Evolutionary conservation across 108 stramenopile genomes (phyloP).

Genomic region (Mediolabrus comicus): DNA sequence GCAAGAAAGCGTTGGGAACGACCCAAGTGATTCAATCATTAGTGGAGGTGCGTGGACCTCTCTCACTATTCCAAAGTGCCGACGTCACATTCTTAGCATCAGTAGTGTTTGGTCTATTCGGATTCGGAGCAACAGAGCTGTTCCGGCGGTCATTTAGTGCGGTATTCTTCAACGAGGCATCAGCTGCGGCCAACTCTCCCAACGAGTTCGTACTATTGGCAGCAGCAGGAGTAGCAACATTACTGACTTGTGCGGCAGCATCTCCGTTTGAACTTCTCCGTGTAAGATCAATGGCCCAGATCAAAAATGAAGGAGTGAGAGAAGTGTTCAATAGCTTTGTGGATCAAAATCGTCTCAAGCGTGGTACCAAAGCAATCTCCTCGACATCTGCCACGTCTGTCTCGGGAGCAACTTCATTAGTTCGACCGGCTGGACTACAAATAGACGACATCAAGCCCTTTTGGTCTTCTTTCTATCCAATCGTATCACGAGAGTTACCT

Average conservation of each 20-base stretch:
- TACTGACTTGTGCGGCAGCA: conserved; percentile 62
- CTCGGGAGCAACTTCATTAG: background rate
- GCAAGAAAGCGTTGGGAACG: conserved; percentile 46
- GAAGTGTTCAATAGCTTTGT: conserved; percentile 67
- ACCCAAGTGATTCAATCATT: conserved; percentile 60
- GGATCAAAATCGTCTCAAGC: conserved; percentile 35
- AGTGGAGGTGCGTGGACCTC: conserved; percentile 62
- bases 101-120: conserved; percentile 83
- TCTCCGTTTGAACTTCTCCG: conserved; percentile 74
- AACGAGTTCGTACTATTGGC: conserved; percentile 63
- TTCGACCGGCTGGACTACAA: conserved; percentile 11
- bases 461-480: conserved; percentile 78
- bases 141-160: conserved; percentile 81
- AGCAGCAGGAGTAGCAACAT: conserved; percentile 74
- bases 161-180: conserved; percentile 55
- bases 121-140: conserved; percentile 89
- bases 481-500: conserved; percentile 81
- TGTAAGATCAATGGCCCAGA: conserved; percentile 73
- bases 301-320: conserved; percentile 56
- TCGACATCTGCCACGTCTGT: background rate
- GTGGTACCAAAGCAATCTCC: conserved; percentile 2
- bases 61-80: conserved; percentile 80
- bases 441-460: conserved; percentile 56
- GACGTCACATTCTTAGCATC: conserved; percentile 90
- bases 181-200: conserved; percentile 19